phyloP scores from a whole-genome alignment of 2,329 filamentous ascomycete species.

The Arthrobotrys iridis region DNA sequence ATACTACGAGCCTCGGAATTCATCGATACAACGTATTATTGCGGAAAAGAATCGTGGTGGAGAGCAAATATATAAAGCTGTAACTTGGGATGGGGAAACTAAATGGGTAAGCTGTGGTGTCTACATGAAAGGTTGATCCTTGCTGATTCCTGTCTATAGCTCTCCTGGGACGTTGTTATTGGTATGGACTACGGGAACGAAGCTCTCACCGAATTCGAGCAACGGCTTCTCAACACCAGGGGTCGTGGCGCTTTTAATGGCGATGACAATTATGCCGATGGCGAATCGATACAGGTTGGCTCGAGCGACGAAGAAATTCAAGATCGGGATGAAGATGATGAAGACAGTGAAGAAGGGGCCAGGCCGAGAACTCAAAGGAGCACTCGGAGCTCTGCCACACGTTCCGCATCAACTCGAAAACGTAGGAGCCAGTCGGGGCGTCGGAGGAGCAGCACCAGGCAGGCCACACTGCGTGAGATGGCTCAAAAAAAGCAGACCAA shows the following conservation, averaged over 20 bases:
- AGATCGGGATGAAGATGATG: slow-evolving; percentile 10
- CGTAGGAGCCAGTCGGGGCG: neutral
- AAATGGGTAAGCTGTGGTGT: slow-evolving; percentile 20
- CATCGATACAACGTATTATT: slow-evolving; percentile 28
- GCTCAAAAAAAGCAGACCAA: neutral
- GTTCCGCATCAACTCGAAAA: neutral
- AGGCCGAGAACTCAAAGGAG: neutral
- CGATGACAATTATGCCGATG: slow-evolving; percentile 17
- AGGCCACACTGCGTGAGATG: slow-evolving; percentile 14
- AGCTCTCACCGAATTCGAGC: slow-evolving; percentile 35
- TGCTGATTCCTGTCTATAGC: slow-evolving; percentile 14
- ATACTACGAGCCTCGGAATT: slow-evolving; percentile 7
- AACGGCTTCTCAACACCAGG: slow-evolving; percentile 4
- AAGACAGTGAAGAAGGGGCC: neutral
- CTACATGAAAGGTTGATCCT: neutral
- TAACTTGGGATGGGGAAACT: slow-evolving; percentile 39
- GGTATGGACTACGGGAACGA: slow-evolving; percentile 40
- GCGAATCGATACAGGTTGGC: neutral
- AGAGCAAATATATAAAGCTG: slow-evolving; percentile 25
- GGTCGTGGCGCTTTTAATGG: neutral
- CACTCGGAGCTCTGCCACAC: slow-evolving; percentile 14
- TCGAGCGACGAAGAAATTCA: slow-evolving; percentile 28
- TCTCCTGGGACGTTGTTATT: slow-evolving; percentile 42
- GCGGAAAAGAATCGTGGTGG: slow-evolving; percentile 15
- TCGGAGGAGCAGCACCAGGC: slow-evolving; percentile 5